A percentile compares a stretch with the other conserved stretches of the same genome.
phyloP scores from a whole-genome alignment of 495 filamentous ascomycete species.

The Alectoria sarmentosa region DNA sequence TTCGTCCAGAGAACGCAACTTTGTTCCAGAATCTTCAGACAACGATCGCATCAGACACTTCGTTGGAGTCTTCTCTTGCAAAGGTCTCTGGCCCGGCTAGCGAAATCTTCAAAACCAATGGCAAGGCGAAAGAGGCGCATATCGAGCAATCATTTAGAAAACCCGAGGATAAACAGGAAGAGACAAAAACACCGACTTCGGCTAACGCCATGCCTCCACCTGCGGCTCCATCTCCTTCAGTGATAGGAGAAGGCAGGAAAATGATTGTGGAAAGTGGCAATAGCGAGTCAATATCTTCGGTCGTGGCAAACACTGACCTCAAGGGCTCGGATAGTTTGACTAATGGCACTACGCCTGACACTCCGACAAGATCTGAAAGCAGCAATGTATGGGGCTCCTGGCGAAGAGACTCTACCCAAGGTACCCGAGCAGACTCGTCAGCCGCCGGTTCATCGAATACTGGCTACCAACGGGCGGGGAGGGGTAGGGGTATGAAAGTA shows the following conservation, averaged over 20 bases:
- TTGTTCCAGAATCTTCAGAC: slow-evolving; percentile 71
- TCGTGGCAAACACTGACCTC: slow-evolving; percentile 10
- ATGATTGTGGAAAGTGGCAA: slow-evolving; percentile 1
- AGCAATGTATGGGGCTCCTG: slow-evolving; percentile 59
- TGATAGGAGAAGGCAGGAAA: slow-evolving; percentile 25
- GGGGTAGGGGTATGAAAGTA: slow-evolving; percentile 66
- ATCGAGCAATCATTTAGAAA: not conserved
- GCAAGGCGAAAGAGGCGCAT: slow-evolving; percentile 10
- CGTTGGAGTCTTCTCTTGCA: not conserved
- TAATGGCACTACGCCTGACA: slow-evolving; percentile 30
- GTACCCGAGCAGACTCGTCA: slow-evolving; percentile 13
- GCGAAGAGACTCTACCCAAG: slow-evolving; percentile 46
- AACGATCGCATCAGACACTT: slow-evolving; percentile 39
- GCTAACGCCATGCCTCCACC: slow-evolving; percentile 21
- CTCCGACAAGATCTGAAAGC: slow-evolving; percentile 39
- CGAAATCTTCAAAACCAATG: slow-evolving; percentile 38
- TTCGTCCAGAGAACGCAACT: slow-evolving; percentile 81
- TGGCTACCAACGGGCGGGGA: slow-evolving; percentile 51
- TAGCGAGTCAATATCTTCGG: slow-evolving; percentile 10
- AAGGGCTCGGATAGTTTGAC: slow-evolving; percentile 22
- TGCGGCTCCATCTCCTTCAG: slow-evolving; percentile 31
- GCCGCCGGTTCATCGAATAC: slow-evolving; percentile 38
- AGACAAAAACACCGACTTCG: slow-evolving; percentile 11
- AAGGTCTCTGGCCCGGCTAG: slow-evolving; percentile 38
- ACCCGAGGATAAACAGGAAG: slow-evolving; percentile 15